Percentiles rank a stretch among this genome's conserved stretches.
These are phyloP conservation scores for Coemansia sp. DNA, from an alignment of 192 early-diverging fungal species.

Conservation along the genomic window DNA sequence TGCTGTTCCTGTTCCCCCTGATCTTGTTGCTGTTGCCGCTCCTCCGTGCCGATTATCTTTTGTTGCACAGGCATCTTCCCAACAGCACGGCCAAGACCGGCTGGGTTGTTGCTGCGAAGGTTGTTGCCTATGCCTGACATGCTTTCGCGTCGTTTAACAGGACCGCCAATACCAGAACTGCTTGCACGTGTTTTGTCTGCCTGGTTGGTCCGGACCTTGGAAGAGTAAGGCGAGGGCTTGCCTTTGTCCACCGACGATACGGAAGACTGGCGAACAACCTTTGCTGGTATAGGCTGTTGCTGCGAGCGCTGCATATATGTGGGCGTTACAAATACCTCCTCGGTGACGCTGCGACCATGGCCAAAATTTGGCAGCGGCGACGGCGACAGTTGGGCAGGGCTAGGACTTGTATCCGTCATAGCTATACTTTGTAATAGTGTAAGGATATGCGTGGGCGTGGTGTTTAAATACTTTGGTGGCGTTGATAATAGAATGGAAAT, in stretches of 20 bases:
- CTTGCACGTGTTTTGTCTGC: background rate
- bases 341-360: background rate
- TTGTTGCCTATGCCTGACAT: conserved; percentile 49
- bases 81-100: conserved; percentile 33
- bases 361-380: background rate
- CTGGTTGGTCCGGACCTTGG: conserved; percentile 6
- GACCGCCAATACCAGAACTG: conserved; percentile 35
- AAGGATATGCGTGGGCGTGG: background rate
- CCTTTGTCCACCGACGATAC: background rate
- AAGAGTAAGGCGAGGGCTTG: conserved; percentile 23
- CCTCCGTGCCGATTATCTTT: background rate
- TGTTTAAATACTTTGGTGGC: background rate
- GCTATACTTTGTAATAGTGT: background rate
- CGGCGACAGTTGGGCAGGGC: conserved; percentile 2
- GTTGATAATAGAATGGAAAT: too few relatives aligned
- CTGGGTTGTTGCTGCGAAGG: conserved; percentile 37
- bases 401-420: conserved; percentile 17
- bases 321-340: too few relatives aligned
- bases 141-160: conserved; percentile 41
- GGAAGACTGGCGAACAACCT: background rate
- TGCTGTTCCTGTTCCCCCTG: conserved; percentile 1
- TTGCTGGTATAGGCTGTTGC: conserved; percentile 7
- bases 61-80: conserved; percentile 10
- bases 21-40: background rate
- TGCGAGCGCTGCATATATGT: background rate